Base-by-base conservation (phyloP, 306 rosid genomes). In the Ceratonia siliqua region DNA sequence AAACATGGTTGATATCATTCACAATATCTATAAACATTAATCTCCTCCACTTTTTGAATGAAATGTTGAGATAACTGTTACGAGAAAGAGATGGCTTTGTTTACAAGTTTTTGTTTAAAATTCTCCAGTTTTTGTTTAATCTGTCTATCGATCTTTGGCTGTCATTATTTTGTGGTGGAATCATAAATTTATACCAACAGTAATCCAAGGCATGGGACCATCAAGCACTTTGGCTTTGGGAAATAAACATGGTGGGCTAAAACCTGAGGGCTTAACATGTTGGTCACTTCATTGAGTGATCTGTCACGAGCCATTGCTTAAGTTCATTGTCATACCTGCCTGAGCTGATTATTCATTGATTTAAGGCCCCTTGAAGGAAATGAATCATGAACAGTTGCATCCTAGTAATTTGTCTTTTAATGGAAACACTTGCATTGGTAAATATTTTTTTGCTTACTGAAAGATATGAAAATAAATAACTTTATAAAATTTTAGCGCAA, bases 221-320 rank as follows among this genome's bases (percentile, higher is more conserved):
- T 39, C 77, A 78, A 55, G 72, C 22, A 62, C 5, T 50, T 61
- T n/a, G 39, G 53, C 68, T 56, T 45, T 56, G 61, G 65, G 66
- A 58, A 36, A 24, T 32, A 42, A n/a, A n/a, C 57, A 15, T 43
- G 32, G 45, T 54, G 5, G 52, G 64, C 48, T 35, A 63, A 59
- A 56, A 35, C 33, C 69, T 39, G 49, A 38, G 56, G 45, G 65
- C 57, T 38, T 69, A 76, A 62, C 15, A 50, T 27, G 72, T 49
- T 78, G 56, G 48, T 50, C 61, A 21, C 48, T 75, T 78, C 46
- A 38, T n/a, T n/a, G n/a, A n/a, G n/a, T n/a, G n/a, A n/a, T n/a
- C 56, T 39, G 12, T 48, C 53, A 56, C 58, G 1, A 61, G 49
- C 27, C 45, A 18, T 61, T 57, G 62, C 38, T 62, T 62, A 42